These are phyloP conservation scores for Edaphochlamys debaryana DNA, from an alignment of 139 green algal species.

Conservation along the genomic window DNA sequence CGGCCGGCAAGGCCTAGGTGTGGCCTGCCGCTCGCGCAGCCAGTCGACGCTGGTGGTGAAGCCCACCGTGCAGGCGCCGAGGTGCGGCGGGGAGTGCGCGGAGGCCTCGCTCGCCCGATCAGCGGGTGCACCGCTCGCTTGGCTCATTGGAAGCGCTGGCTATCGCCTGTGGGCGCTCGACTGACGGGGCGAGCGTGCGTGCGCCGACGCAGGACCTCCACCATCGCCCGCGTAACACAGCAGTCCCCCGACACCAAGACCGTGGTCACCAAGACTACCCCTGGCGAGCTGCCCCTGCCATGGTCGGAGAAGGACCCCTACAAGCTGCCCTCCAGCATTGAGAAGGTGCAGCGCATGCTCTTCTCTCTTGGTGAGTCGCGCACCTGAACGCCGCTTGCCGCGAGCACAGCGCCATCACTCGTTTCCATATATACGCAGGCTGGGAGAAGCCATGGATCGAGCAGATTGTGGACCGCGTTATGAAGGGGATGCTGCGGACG, in stretches of 20 bases:
- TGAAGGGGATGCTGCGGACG: conserved; percentile 72
- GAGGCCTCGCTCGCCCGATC: not conserved
- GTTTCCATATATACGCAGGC: conserved; percentile 34
- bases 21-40: not conserved
- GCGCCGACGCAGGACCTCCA: conserved; percentile 3
- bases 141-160: too few species aligned
- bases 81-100: conserved; percentile 4
- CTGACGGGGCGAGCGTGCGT: not conserved
- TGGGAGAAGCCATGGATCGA: conserved; percentile 78
- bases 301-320: conserved; percentile 75
- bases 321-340: conserved; percentile 67
- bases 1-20: conserved; percentile 25
- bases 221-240: conserved; percentile 21
- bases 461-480: conserved; percentile 73
- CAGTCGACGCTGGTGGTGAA: conserved; percentile 1
- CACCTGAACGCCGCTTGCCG: not conserved
- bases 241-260: conserved; percentile 50
- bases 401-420: not conserved
- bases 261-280: conserved; percentile 57
- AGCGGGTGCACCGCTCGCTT: not conserved
- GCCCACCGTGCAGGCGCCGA: conserved; percentile 12
- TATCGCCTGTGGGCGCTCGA: too few species aligned
- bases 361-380: conserved; percentile 48
- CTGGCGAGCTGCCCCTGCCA: conserved; percentile 66
- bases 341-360: conserved; percentile 66